Base-by-base conservation (phyloP, 1,284 basidiomycete genomes). In the Coriolopsis trogii region DNA sequence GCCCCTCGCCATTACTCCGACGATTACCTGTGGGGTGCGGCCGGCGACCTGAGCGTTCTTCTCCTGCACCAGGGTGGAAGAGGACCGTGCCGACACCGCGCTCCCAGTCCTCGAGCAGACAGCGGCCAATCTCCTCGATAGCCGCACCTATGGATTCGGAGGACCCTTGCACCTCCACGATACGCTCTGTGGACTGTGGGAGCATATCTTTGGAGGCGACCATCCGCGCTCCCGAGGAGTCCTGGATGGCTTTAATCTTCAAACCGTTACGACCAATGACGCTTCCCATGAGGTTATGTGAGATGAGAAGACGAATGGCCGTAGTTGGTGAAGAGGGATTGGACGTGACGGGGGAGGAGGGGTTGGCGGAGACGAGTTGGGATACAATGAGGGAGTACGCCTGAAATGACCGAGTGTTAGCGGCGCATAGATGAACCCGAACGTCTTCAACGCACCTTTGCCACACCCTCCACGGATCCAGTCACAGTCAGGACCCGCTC, bases 181-280 rank as follows among this genome's bases (percentile, higher is more conserved):
- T 90, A 56, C 95, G 91, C 74, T 99, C 97, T 34, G 97, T 99
- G 34, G 94, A 98, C 69, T 98, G 95, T 15, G 97, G 95, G 26
- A 99, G 85, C 93, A 99, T 98, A 65, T 98, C 93, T 74, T 99
- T 98, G 59, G 93, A 94, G 18, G 97, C 97, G 51, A 97, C 92
- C 88, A 99, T 95, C 52, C 96, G 87, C 20, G 95, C 95, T 49
- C 97, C 97, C 45, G 95, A 97, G 44, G 85, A 81, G 73, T 99
- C 97, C 71, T 99, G 97, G 70, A 99, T 99, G 70, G 95, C 93
- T 79, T 99, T 99, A 75, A 99, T 99, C 85, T 98, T 99, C 71
- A 93, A 86, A 60, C 97, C 97, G 54, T 78, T 90, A 64, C 96
- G 93, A 61, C 97, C 97, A 65, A 99, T 99, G 73, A 99, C 93